These are phyloP conservation scores for Aspergillus conjunctus DNA, from an alignment of 495 filamentous ascomycete species.

Conservation along the genomic window DNA sequence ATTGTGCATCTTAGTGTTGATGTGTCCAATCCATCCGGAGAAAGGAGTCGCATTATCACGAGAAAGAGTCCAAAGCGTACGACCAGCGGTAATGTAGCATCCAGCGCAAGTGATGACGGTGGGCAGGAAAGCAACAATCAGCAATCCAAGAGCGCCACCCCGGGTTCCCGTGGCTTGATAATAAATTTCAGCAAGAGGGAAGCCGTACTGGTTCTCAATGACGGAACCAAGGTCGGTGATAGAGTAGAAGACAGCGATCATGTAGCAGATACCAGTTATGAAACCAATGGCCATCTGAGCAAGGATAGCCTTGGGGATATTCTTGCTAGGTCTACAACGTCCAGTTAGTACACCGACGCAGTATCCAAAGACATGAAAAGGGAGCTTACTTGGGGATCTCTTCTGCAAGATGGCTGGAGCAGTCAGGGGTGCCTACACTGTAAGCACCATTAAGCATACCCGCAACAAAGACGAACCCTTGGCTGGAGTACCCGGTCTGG, in stretches of 20 bases:
- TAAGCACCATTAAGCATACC: constrained; percentile 88
- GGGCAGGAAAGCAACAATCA: constrained; percentile 69
- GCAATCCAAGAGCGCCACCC: constrained; percentile 56
- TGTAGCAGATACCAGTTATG: constrained; percentile 50
- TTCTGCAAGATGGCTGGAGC: constrained; percentile 77
- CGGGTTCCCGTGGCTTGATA: constrained; percentile 70
- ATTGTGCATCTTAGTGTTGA: constrained; percentile 54
- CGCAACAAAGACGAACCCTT: constrained; percentile 75
- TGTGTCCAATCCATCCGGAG: constrained; percentile 38
- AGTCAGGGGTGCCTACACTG: constrained; percentile 78
- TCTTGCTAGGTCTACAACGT: constrained; percentile 38
- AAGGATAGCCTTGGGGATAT: constrained; percentile 54
- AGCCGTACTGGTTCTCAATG: constrained; percentile 50
- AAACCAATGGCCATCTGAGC: constrained; percentile 54
- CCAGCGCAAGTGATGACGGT: constrained; percentile 65
- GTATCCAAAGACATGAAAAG: neutral
- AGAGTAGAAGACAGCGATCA: constrained; percentile 56
- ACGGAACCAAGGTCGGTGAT: constrained; percentile 48
- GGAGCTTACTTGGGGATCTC: constrained; percentile 66
- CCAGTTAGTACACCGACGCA: constrained; percentile 6
- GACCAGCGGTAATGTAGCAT: constrained; percentile 72
- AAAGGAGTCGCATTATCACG: constrained; percentile 65
- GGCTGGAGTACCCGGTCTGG: constrained; percentile 64
- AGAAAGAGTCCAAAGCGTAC: constrained; percentile 83
- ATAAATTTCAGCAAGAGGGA: constrained; percentile 80